Evolutionary conservation across 2,329 filamentous ascomycete genomes (phyloP).

Genomic region (Atkinsonella hypoxylon): DNA sequence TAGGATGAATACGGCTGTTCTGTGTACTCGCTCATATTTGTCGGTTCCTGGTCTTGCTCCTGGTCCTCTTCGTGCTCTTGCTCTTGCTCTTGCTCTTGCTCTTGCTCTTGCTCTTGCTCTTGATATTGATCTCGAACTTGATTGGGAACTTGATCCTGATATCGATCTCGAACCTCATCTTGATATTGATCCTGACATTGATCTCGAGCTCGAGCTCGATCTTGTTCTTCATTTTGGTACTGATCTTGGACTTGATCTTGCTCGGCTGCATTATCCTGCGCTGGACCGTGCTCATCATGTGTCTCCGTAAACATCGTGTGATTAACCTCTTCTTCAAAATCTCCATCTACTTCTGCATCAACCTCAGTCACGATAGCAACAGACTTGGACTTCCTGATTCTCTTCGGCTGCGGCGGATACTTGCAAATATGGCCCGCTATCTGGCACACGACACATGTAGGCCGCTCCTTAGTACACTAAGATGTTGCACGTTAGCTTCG

Average conservation of each 20-base stretch:
- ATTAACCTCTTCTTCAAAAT: slow-evolving; percentile 10
- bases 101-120: too few relatives aligned
- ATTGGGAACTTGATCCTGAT: too few relatives aligned
- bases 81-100: slow-evolving; percentile 1
- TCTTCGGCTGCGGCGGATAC: slow-evolving; percentile 24
- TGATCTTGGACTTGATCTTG: slow-evolving; percentile 1
- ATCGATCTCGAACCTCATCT: too few relatives aligned
- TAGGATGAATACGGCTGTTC: slow-evolving; percentile 13
- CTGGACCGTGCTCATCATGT: slow-evolving; percentile 7
- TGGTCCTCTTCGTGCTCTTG: slow-evolving; percentile 6
- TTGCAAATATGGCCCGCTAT: slow-evolving; percentile 21
- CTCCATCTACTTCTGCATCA: slow-evolving; percentile 6
- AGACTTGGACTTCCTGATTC: slow-evolving; percentile 14
- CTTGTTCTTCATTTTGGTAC: slow-evolving; percentile 6
- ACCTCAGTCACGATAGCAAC: slow-evolving; percentile 8
- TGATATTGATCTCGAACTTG: too few relatives aligned
- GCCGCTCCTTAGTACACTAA: slow-evolving; percentile 30
- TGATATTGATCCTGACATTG: too few relatives aligned
- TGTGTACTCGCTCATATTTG: slow-evolving; percentile 7
- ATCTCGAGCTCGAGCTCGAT: too few relatives aligned
- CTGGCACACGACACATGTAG: slow-evolving; percentile 27
- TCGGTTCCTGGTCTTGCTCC: background rate
- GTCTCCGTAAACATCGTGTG: slow-evolving; percentile 2
- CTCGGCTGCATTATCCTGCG: background rate
- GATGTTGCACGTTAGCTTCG: slow-evolving; percentile 9